Evolutionary conservation across 805 yeast species (phyloP), one percentile per base, ranked within the genome.

Genomic region (Metschnikowia baotianmanensis): DNA sequence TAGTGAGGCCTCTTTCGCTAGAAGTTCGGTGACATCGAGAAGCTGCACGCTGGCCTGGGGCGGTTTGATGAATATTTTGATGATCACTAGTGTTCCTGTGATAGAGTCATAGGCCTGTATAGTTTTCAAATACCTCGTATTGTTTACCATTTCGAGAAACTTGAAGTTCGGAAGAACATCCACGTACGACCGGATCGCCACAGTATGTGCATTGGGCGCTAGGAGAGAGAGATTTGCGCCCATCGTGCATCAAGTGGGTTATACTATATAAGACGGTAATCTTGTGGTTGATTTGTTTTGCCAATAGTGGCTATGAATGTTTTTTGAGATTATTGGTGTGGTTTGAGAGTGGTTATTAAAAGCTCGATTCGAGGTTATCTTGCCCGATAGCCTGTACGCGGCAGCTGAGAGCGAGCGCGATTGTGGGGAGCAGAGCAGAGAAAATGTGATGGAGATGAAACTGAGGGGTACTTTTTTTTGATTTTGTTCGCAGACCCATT

Each of bases 161-260:
- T 86, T 91, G 28, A 85, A 72, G 45, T 81, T 80, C 18, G 80
- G 80, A 9, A 91, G 69, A 31, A 86, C 87, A 54, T 89, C 89
- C 21, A 91, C 77, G 52, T 90, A 91, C 1, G 97, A 90, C 17
- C 91, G 88, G 2, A 89, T 74, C 6, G 95, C 96, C 53, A 91
- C 86, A 1, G 96, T 86, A 3, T 95, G 89, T 1, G 96, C 88
- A 3, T 95, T 81, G 10, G 96, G 96, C 8, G 96, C 86, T 58
- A 88, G 65, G 24, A 86, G 69, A 1, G 97, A 90, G 45, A 91
- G 67, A 57, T 85, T 86, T 11, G 86, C 87, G 12, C 96, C 97
- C 97, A 90, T 89, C 23, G 26, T 11, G 8, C 13, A 29, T 12
- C 16, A 30, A n/a, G 23, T 6, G 23, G 9, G 23, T n/a, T n/a